These are phyloP conservation scores for Penicillium vulpinum DNA, from an alignment of 2,329 filamentous ascomycete species.

Conservation along the genomic window DNA sequence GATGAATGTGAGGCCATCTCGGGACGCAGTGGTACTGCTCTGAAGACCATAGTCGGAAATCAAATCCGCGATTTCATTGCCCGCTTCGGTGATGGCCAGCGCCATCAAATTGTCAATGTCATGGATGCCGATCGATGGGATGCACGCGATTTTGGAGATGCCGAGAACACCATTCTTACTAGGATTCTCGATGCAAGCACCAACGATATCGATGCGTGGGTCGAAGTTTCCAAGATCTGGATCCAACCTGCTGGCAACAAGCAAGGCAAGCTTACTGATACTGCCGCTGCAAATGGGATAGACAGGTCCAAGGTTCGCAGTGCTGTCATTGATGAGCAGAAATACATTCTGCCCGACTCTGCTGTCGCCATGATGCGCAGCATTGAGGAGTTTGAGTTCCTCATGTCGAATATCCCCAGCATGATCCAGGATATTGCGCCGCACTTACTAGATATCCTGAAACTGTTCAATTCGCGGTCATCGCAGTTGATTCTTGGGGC, in stretches of 20 bases:
- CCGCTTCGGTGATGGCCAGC: constrained; percentile 57
- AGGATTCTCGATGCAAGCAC: constrained; percentile 61
- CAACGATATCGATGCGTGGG: constrained; percentile 58
- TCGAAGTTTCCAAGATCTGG: constrained; percentile 54
- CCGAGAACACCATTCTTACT: constrained; percentile 53
- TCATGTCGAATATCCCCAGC: constrained; percentile 81
- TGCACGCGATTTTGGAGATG: constrained; percentile 61
- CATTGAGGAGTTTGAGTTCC: constrained; percentile 77
- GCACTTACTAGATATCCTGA: constrained; percentile 79
- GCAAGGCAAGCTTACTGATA: constrained; percentile 32
- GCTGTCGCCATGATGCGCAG: constrained; percentile 78
- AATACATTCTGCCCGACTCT: constrained; percentile 81
- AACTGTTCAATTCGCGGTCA: constrained; percentile 91
- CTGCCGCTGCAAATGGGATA: constrained; percentile 38
- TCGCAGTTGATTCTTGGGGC: constrained; percentile 96
- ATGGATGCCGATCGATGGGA: constrained; percentile 67
- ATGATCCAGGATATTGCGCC: constrained; percentile 82
- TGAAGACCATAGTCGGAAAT: constrained; percentile 62
- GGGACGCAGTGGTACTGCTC: constrained; percentile 58
- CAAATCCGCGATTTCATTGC: constrained; percentile 65
- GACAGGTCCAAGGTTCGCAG: constrained; percentile 66
- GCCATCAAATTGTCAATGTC: constrained; percentile 56
- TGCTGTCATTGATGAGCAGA: constrained; percentile 79
- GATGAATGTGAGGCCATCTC: constrained; percentile 68
- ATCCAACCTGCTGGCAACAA: constrained; percentile 33